phyloP scores from a whole-genome alignment of 345 rosid species.

The Eucalyptus sideroxylon region DNA sequence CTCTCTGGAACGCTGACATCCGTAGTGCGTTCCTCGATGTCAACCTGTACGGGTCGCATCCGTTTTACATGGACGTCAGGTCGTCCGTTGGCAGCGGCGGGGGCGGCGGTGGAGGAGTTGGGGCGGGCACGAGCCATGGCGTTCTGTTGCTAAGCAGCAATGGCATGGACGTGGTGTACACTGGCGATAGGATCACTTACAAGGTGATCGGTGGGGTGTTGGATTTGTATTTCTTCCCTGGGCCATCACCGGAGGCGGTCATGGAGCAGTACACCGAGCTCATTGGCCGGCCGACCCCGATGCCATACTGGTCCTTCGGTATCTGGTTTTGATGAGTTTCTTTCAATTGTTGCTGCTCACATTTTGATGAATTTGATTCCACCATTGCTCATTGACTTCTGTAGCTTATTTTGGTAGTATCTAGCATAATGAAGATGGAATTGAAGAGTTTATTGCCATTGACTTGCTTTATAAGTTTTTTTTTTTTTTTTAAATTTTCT shows the following conservation, averaged over 20 bases:
- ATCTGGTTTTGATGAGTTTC: neutral
- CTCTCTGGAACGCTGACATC: slow-evolving; percentile 56
- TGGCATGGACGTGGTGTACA: slow-evolving; percentile 61
- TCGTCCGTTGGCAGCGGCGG: slow-evolving; percentile 12
- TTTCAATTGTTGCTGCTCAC: neutral
- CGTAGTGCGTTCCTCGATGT: slow-evolving; percentile 17
- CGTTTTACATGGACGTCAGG: slow-evolving; percentile 57
- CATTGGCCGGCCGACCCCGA: slow-evolving; percentile 61
- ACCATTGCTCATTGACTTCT: neutral
- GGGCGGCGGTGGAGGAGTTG: neutral
- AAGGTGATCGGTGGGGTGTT: slow-evolving; percentile 54
- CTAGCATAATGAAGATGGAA: neutral
- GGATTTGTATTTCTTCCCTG: slow-evolving; percentile 48
- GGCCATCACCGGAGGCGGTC: slow-evolving; percentile 41
- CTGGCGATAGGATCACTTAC: slow-evolving; percentile 45
- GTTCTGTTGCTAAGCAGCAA: slow-evolving; percentile 60
- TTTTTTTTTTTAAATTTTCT: no score
- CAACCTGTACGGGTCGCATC: slow-evolving; percentile 74
- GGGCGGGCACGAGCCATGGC: slow-evolving; percentile 45
- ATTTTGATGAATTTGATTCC: neutral
- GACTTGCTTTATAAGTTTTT: neutral
- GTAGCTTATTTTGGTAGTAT: neutral
- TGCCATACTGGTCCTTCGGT: slow-evolving; percentile 89
- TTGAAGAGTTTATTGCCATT: neutral
- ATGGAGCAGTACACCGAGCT: slow-evolving; percentile 54